Evolutionary conservation across 495 filamentous ascomycete species (phyloP), one percentile per base, ranked within the genome.

Genomic region (Cercophora newfieldiana): DNA sequence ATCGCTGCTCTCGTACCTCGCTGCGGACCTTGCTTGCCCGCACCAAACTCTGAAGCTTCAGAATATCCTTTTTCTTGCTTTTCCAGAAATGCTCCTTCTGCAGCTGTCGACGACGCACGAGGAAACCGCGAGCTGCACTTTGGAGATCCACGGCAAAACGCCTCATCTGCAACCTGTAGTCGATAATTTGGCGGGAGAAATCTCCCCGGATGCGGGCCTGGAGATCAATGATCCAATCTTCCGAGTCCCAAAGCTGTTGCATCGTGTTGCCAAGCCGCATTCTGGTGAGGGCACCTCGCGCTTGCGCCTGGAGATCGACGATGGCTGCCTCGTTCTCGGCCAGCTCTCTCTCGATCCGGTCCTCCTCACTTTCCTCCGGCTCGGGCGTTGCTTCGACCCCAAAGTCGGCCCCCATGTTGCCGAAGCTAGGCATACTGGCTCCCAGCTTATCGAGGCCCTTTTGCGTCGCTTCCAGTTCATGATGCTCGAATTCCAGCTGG

Each of bases 371-470:
- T 74, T 97, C 94, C 28, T 89, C 85, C 0, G 91, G 91, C 71
- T 92, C 89, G 1, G 67, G 67, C 24, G 54, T 58, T 31, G 70
- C 64, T 30, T 71, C 66, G 10, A 93, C 90, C 22, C 91, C 93
- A 78, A 99, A 97, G 71, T 92, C 92, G 63, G 92, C 95, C 30
- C 93, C 90, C 90, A 99, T 97, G 59, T 94, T 94, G 63, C 91
- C 89, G 79, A 99, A 99, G 77, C 92, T 97, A 50, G 96, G 96
- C 92, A 99, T 96, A 70, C 87, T 96, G 51, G 94, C 86, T 21
- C 96, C 96, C 24, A 96, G 86, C 75, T 92, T 96, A 77, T 99
- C 96, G 25, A 99, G 87, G 19, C 94, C 96, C 75, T 96, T 97
- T 72, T 98, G 96, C 77, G 89, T 97, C 68, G 91, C 91, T 77